These are phyloP conservation scores for Phytophthora macrochlamydospora DNA, from an alignment of 352 stramenopile species.

Conservation along the genomic window DNA sequence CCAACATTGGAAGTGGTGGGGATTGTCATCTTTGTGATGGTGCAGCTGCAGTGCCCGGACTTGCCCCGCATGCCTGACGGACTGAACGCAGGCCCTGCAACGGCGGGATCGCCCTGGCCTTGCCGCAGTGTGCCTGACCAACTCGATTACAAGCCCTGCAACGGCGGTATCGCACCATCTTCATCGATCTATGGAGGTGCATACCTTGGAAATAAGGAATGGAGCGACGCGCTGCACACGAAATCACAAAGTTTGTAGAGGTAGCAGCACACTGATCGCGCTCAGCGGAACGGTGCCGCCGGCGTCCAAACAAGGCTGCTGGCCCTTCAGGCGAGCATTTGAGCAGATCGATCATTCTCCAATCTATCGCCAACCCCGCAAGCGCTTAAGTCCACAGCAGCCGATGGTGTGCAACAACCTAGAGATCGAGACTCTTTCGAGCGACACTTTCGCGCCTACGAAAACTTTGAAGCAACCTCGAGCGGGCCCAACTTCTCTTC, in stretches of 20 bases:
- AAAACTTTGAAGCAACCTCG: constrained; percentile 23
- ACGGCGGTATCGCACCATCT: background rate
- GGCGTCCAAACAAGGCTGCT: background rate
- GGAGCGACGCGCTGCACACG: background rate
- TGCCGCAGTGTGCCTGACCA: background rate
- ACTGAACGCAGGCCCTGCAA: too few relatives aligned
- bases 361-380: constrained; percentile 14
- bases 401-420: constrained; percentile 30
- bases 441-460: constrained; percentile 8
- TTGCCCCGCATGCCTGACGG: too few relatives aligned
- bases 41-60: too few relatives aligned
- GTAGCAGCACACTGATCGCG: background rate
- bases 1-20: too few relatives aligned
- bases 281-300: background rate
- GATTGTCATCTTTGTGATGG: too few relatives aligned
- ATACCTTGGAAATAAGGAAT: background rate
- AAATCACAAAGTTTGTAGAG: background rate
- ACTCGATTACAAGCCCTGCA: background rate
- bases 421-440: constrained; percentile 14
- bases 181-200: background rate
- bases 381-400: background rate
- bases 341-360: constrained; percentile 10
- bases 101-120: too few relatives aligned
- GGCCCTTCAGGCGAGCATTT: background rate
- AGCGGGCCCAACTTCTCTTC: constrained; percentile 9